Conservation (phyloP, 805 yeast genomes). For the Candida peoriensis region DNA sequence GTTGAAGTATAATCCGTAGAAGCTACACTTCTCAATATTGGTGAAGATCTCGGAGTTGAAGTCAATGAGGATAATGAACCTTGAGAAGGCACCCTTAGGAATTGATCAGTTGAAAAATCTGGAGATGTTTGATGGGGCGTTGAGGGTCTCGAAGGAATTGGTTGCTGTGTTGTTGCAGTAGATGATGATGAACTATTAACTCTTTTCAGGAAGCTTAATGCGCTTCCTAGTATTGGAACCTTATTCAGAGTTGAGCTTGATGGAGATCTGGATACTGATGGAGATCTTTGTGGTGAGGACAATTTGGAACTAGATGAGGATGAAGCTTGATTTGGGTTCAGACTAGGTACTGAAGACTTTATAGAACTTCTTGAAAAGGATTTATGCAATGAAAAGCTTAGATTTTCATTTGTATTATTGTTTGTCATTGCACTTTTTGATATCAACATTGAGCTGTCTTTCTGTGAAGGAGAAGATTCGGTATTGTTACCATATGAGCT, state of each 20-base stretch:
- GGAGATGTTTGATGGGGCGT: slow-evolving; percentile 4
- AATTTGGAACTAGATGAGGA: background rate
- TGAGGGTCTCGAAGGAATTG: slow-evolving; percentile 1
- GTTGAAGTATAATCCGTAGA: too few species aligned
- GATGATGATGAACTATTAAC: slow-evolving; percentile 10
- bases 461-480: background rate
- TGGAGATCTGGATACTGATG: slow-evolving; percentile 12
- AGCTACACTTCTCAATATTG: slow-evolving; percentile 6
- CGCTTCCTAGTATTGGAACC: slow-evolving; percentile 19
- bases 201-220: slow-evolving; percentile 22
- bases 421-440: background rate
- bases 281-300: slow-evolving; percentile 2
- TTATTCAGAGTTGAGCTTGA: slow-evolving; percentile 17
- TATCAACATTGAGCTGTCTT: background rate
- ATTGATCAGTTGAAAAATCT: background rate
- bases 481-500: too few species aligned
- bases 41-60: slow-evolving; percentile 7
- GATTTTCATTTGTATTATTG: background rate
- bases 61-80: background rate
- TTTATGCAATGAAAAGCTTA: background rate
- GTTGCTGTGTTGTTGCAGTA: slow-evolving; percentile 2
- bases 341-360: background rate
- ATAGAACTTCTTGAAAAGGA: background rate
- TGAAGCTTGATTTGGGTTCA: background rate
- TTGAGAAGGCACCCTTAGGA: background rate